These are phyloP conservation scores for Serendipita indica DNA, from an alignment of 768 basidiomycete species.

Conservation along the genomic window DNA sequence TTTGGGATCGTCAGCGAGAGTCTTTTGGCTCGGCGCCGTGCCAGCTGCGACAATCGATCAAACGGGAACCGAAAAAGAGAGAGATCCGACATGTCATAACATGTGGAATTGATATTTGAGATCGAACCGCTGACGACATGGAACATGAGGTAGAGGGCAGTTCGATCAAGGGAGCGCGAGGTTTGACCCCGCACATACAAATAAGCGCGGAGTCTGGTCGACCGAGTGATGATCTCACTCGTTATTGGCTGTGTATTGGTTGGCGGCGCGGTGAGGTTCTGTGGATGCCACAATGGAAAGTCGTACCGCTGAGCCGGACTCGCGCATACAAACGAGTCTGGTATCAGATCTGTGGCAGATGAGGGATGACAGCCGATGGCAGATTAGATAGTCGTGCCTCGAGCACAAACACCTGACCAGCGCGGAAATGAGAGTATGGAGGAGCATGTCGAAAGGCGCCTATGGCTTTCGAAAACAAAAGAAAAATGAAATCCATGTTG, in stretches of 20 bases:
- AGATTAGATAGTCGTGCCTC: no score
- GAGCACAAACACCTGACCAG: no score
- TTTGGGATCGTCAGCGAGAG: conserved; percentile 20
- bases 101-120: background rate
- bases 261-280: background rate
- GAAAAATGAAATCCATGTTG: no score
- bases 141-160: background rate
- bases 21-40: background rate
- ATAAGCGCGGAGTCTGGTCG: background rate
- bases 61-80: background rate
- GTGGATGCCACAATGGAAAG: background rate
- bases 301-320: background rate
- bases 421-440: no score
- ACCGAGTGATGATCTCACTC: background rate
- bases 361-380: no score
- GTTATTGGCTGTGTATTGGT: background rate
- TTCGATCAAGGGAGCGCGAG: background rate
- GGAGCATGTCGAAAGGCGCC: no score
- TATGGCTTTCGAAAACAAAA: no score
- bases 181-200: background rate
- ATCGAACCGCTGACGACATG: background rate
- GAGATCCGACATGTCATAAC: background rate
- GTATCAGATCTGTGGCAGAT: no score
- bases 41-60: background rate
- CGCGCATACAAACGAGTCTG: no score